Base-by-base conservation (phyloP, 164 flowering plant species). In the Annona cherimola region DNA sequence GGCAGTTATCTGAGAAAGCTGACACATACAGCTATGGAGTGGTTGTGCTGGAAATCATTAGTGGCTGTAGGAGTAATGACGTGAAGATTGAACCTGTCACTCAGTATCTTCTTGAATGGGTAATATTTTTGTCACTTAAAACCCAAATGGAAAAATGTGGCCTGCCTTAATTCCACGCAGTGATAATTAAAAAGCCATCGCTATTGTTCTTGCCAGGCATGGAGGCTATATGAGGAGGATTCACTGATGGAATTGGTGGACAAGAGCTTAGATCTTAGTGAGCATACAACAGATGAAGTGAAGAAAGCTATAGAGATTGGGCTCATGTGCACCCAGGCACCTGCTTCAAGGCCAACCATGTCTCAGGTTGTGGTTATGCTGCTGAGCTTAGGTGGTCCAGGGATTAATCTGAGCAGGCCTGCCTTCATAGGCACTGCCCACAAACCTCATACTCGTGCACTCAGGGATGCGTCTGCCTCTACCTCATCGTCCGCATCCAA, bases 11-110 rank as follows among this genome's bases (percentile, higher is more conserved):
- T 2, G 85, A 80, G 76, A 88, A 88, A 78, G 91, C 76, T 41
- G 91, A 88, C 61, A 79, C 81, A 4, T 86, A 86, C 73, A 82
- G 89, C 76, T 88, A 42, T 81, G 91, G 91, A 7, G 68, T 87
- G 11, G 87, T 87, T 42, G 84, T 82, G 74, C 86, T 87, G 4
- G 89, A 87, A 78, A 87, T 82, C 63, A 59, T 86, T 18, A 86
- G 89, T 64, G 89, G 88, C 40, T 73, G 78, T 45, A 81, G 77
- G 73, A 72, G 85, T 65, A 85, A 40, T 66, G 86, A 82, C 45
- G 4, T 75, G 39, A 80, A 54, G 40, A 54, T 35, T 26, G 80
- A 80, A 46, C 73, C 81, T 46, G 74, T 43, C 3, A 71, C 69
- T 66, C 83, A 83, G 18, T 83, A 79, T 76, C 89, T 87, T 54